Conservation (phyloP, 805 yeast genomes). For the Ogataea salicorniae region DNA sequence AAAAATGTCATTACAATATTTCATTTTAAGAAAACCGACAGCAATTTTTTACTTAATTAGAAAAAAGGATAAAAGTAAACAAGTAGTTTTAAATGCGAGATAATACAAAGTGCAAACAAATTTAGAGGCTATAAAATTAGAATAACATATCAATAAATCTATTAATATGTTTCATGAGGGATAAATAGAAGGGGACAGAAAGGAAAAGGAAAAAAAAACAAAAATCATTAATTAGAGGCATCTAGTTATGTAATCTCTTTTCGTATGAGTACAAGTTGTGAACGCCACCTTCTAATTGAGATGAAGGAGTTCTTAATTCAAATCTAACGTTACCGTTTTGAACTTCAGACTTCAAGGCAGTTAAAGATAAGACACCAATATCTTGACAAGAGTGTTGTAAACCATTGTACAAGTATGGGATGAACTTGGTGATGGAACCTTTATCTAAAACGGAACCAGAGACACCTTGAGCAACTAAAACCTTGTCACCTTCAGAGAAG, state of each 20-base stretch:
- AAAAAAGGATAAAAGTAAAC: too few relatives aligned
- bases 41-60: too few relatives aligned
- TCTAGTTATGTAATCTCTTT: slow-evolving; percentile 85
- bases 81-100: too few relatives aligned
- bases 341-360: slow-evolving; percentile 59
- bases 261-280: slow-evolving; percentile 95
- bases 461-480: slow-evolving; percentile 98
- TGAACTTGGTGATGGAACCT: slow-evolving; percentile 89
- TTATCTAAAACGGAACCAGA: slow-evolving; percentile 95
- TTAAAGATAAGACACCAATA: slow-evolving; percentile 75
- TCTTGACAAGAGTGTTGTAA: slow-evolving; percentile 98
- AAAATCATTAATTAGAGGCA: neutral
- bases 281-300: slow-evolving; percentile 98
- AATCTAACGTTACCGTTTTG: slow-evolving; percentile 74
- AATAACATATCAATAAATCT: too few relatives aligned
- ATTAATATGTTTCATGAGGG: neutral
- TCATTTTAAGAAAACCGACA: too few relatives aligned
- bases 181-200: neutral
- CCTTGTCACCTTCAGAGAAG: slow-evolving; percentile 93
- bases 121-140: too few relatives aligned
- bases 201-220: neutral
- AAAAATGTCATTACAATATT: too few relatives aligned
- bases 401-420: slow-evolving; percentile 93
- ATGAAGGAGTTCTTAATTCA: slow-evolving; percentile 97
- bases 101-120: too few relatives aligned